These are phyloP conservation scores for Trichoderma arundinaceum DNA, from an alignment of 2,329 filamentous ascomycete genomes.

Conservation along the genomic window DNA sequence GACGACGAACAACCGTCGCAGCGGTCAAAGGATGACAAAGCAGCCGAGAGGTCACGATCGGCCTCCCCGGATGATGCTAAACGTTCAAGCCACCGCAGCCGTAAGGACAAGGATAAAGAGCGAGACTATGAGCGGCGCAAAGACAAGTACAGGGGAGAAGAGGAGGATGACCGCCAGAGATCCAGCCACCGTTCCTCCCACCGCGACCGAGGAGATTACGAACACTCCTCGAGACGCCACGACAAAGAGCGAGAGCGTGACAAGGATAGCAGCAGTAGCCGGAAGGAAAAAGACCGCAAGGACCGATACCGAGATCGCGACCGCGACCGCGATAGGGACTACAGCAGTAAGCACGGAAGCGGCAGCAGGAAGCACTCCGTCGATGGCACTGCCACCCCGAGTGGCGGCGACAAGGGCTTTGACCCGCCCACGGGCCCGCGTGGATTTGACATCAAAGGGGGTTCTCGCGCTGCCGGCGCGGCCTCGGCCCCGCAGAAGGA, in stretches of 20 bases:
- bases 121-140: conserved; percentile 49
- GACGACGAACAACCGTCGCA: conserved; percentile 55
- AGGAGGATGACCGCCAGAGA: conserved; percentile 52
- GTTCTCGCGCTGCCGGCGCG: conserved; percentile 31
- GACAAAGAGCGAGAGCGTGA: conserved; percentile 49
- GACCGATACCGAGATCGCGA: conserved; percentile 47
- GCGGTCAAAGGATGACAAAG: conserved; percentile 48
- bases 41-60: conserved; percentile 66
- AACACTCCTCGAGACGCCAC: conserved; percentile 42
- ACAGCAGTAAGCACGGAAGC: conserved; percentile 42
- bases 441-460: conserved; percentile 47
- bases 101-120: conserved; percentile 59
- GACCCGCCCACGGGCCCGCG: conserved; percentile 52
- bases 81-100: conserved; percentile 64
- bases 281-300: conserved; percentile 45
- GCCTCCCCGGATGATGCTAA: conserved; percentile 66
- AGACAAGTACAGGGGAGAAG: conserved; percentile 53
- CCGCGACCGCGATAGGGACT: conserved; percentile 44
- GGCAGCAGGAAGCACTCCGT: conserved; percentile 44
- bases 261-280: conserved; percentile 36
- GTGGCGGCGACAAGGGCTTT: conserved; percentile 46
- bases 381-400: conserved; percentile 39
- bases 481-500: conserved; percentile 50
- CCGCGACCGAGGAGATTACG: conserved; percentile 49
- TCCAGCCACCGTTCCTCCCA: conserved; percentile 51